These are phyloP conservation scores for Crithidia bombi DNA, from an alignment of 208 protist genomes.

Conservation along the genomic window DNA sequence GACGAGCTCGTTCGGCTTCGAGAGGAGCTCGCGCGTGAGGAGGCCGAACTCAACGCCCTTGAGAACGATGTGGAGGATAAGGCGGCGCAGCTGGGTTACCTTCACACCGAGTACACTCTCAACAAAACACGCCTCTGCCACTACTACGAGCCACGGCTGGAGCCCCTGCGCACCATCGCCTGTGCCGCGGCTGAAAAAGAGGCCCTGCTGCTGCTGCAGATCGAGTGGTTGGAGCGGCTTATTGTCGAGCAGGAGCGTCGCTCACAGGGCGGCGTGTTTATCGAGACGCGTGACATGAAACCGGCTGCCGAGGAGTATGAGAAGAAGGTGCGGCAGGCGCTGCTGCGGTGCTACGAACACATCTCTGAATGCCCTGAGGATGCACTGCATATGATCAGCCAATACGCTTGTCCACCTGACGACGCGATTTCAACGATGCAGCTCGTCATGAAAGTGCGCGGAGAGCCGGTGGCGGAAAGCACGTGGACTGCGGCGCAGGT, in stretches of 20 bases:
- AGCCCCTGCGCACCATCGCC: conserved; percentile 48
- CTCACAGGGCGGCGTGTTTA: conserved; percentile 37
- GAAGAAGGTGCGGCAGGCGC: conserved; percentile 31
- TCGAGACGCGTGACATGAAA: conserved; percentile 48
- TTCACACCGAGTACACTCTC: conserved; percentile 71
- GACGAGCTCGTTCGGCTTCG: conserved; percentile 35
- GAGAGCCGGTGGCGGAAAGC: conserved; percentile 34
- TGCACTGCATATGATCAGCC: conserved; percentile 54
- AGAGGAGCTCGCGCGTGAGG: conserved; percentile 45
- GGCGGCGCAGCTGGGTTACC: conserved; percentile 61
- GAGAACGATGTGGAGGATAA: conserved; percentile 69
- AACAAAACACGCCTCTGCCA: conserved; percentile 58
- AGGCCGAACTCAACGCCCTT: conserved; percentile 45
- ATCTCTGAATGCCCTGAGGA: conserved; percentile 52
- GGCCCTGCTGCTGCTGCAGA: conserved; percentile 47
- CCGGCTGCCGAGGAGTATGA: conserved; percentile 46
- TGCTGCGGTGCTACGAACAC: conserved; percentile 60
- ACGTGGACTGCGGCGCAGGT: conserved; percentile 66
- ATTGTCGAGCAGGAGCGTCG: conserved; percentile 62
- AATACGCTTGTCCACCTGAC: conserved; percentile 70
- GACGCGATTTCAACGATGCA: conserved; percentile 68
- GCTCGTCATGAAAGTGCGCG: conserved; percentile 68
- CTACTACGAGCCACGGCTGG: conserved; percentile 66
- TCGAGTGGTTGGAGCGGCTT: conserved; percentile 70
- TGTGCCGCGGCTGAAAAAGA: conserved; percentile 43